These are phyloP conservation scores for Chloranthus sessilifolius DNA, from an alignment of 164 flowering plant species.

Conservation along the genomic window DNA sequence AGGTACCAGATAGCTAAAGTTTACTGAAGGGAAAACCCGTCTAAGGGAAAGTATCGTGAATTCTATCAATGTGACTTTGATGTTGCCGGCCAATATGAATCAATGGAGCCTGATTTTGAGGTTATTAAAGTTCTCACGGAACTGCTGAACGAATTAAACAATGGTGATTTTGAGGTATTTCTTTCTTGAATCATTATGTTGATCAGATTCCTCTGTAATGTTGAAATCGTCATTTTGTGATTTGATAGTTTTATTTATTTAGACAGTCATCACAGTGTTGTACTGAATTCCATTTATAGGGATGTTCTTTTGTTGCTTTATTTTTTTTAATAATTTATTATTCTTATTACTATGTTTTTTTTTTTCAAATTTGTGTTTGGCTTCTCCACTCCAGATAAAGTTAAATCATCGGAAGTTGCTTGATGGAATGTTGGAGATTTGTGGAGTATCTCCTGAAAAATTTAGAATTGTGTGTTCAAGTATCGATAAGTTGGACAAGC, in stretches of 20 bases:
- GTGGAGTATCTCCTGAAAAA: constrained; percentile 92
- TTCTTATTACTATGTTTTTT: too few relatives aligned
- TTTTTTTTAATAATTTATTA: too few relatives aligned
- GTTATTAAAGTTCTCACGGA: constrained; percentile 80
- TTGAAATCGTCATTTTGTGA: too few relatives aligned
- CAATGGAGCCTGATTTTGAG: constrained; percentile 89
- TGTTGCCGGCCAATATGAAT: constrained; percentile 81
- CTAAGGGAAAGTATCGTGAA: constrained; percentile 92
- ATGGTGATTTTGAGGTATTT: constrained; percentile 87
- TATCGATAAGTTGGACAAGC: constrained; percentile 96
- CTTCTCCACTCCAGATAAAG: constrained; percentile 51
- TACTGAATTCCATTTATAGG: too few relatives aligned
- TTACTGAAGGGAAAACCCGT: constrained; percentile 88
- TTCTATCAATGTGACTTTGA: constrained; percentile 98
- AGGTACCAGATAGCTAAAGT: constrained; percentile 95
- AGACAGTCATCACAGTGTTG: too few relatives aligned
- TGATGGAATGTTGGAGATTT: constrained; percentile 92
- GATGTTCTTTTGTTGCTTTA: not conserved
- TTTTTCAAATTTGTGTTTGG: too few relatives aligned
- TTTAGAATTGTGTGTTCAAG: constrained; percentile 95
- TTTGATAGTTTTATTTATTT: too few relatives aligned
- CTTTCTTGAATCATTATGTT: constrained; percentile 1
- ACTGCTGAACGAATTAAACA: constrained; percentile 75
- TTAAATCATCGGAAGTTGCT: constrained; percentile 82
- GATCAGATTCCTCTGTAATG: too few relatives aligned